A percentile compares a stretch with the other conserved stretches of the same genome.
These are phyloP conservation scores for Metschnikowia orientalis DNA, from an alignment of 805 yeast genomes.

Conservation along the genomic window DNA sequence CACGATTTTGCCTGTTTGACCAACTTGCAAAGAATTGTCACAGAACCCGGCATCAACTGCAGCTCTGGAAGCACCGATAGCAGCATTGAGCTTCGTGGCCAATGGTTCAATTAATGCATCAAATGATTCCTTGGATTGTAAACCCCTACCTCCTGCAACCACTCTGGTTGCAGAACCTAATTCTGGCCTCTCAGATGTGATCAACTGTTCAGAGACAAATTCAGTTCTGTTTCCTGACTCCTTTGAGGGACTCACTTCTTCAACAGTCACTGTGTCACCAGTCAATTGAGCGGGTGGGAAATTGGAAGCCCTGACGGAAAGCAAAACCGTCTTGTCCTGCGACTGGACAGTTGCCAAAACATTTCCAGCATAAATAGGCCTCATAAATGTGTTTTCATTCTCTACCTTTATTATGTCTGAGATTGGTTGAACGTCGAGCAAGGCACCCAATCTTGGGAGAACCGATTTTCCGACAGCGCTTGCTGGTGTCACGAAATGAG, in stretches of 20 bases:
- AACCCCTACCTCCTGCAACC: conserved; percentile 92
- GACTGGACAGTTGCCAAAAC: conserved; percentile 79
- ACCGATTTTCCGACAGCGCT: conserved; percentile 86
- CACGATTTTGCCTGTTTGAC: conserved; percentile 96
- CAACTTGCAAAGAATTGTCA: conserved; percentile 94
- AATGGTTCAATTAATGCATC: conserved; percentile 73
- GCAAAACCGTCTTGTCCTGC: conserved; percentile 57
- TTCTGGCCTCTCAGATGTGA: conserved; percentile 85
- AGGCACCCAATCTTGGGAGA: conserved; percentile 82
- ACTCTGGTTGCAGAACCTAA: conserved; percentile 76
- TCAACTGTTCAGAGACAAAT: conserved; percentile 73
- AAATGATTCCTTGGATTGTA: conserved; percentile 84
- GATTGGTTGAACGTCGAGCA: conserved; percentile 81
- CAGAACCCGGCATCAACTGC: conserved; percentile 96
- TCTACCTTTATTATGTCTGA: conserved; percentile 73
- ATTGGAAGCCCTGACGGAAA: conserved; percentile 83
- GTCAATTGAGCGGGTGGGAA: conserved; percentile 46
- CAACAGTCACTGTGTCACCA: conserved; percentile 39
- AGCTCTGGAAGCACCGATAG: conserved; percentile 96
- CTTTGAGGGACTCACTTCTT: conserved; percentile 39
- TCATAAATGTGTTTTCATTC: conserved; percentile 66
- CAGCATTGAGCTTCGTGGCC: conserved; percentile 81
- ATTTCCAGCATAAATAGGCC: conserved; percentile 97
- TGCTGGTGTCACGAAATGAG: conserved; percentile 76
- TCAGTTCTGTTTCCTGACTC: conserved; percentile 42